Evolutionary conservation across 345 rosid genomes (phyloP), one percentile per base, ranked within the genome.

Genomic region (Corymbia maculata): DNA sequence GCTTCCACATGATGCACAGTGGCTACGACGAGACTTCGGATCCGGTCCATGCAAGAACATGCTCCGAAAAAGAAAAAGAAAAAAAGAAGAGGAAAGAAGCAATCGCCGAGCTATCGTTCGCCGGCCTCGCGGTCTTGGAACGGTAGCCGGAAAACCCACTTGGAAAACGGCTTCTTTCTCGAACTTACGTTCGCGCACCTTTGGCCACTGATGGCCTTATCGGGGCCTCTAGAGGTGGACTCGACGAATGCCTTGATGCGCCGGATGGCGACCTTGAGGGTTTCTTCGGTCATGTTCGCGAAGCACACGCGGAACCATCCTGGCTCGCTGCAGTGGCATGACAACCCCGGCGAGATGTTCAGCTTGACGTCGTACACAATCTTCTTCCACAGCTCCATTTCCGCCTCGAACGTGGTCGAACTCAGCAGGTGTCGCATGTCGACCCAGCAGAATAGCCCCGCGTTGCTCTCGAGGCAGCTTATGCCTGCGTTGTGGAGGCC

Each of bases 301-400:
- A 95, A 96, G 92, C 99, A 97, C 59, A 96, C 94, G 13, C 99
- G 93, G 86, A 97, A 96, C 99, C 96, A 95, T 17, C 99, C 99
- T 4, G 99, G 98, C 66, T 96, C 99, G 50, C 89, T 86, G 91
- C 96, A 97, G 89, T 97, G 99, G 91, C 94, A 97, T 24, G 99
- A 96, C 26, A 93, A 93, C 16, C 99, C 99, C 0, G 99, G 98
- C 10, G 98, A 95, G 51, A 97, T 92, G 86, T 97, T 97, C n/a
- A 97, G 90, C 89, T 94, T 92, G 6, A 96, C 98, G 9, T 96
- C 92, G 51, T 90, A 91, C 6, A 96, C 93, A 42, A 97, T 93
- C 91, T 92, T 93, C 90, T 88, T 90, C 99, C 99, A 96, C 2
- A 97, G 92, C 47, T 93, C 94, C 51, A 90, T 94, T 79, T 97